Percentiles rank a stretch among this genome's conserved stretches.
phyloP scores from a whole-genome alignment of 2,329 filamentous ascomycete genomes.

The Sphaerulina populicola region DNA sequence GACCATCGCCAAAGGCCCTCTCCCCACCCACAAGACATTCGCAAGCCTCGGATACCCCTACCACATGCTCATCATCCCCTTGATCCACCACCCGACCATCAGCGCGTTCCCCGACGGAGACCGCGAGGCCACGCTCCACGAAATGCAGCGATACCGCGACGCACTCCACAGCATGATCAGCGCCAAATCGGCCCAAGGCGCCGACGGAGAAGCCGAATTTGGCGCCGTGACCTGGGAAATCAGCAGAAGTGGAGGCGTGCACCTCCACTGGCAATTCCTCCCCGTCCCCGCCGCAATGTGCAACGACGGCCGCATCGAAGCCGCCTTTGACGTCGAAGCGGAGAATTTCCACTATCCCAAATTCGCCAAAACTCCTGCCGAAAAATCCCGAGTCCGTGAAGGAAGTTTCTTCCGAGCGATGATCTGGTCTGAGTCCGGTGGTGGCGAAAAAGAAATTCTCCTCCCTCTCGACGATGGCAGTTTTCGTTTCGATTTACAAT shows the following conservation, averaged over 20 bases:
- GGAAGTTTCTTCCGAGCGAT: constrained; percentile 32
- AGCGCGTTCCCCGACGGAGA: constrained; percentile 53
- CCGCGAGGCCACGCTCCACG: constrained; percentile 54
- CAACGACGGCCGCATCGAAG: constrained; percentile 67
- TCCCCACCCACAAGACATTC: constrained; percentile 65
- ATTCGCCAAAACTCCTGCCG: constrained; percentile 36
- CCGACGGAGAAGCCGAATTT: constrained; percentile 48
- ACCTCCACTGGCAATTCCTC: constrained; percentile 89
- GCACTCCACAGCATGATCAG: constrained; percentile 70
- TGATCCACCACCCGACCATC: constrained; percentile 72
- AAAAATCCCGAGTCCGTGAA: constrained; percentile 22
- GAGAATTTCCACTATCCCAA: constrained; percentile 60
- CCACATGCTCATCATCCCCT: constrained; percentile 85
- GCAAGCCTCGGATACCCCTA: constrained; percentile 65
- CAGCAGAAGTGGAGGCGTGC: constrained; percentile 68
- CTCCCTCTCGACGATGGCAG: constrained; percentile 63
- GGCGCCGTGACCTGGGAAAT: constrained; percentile 91
- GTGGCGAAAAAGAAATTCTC: constrained; percentile 53
- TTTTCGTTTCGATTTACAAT: constrained; percentile 81
- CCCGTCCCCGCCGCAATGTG: constrained; percentile 64
- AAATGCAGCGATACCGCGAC: constrained; percentile 76
- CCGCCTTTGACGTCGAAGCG: constrained; percentile 79
- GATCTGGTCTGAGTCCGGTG: constrained; percentile 34
- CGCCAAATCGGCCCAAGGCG: constrained; percentile 24
- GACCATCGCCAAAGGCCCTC: constrained; percentile 83